These are phyloP conservation scores for Verticillium longisporum DNA, from an alignment of 2,329 filamentous ascomycete genomes.

Conservation along the genomic window DNA sequence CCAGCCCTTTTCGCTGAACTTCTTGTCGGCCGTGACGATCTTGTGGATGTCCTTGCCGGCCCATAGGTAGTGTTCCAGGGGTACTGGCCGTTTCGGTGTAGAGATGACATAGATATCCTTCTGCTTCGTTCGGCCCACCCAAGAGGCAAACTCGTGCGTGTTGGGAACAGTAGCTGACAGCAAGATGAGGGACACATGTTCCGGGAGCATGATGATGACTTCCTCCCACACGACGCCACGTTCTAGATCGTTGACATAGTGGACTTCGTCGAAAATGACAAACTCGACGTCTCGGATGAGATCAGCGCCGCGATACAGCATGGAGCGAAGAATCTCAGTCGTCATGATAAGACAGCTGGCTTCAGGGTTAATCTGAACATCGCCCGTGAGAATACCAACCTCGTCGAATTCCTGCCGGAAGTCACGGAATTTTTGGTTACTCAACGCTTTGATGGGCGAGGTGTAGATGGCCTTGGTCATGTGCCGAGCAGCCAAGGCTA, in stretches of 20 bases:
- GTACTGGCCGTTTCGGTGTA: slow-evolving; percentile 89
- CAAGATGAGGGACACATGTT: slow-evolving; percentile 91
- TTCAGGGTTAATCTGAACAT: slow-evolving; percentile 96
- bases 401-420: slow-evolving; percentile 88
- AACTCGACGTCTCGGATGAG: slow-evolving; percentile 96
- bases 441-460: slow-evolving; percentile 94
- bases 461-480: slow-evolving; percentile 99
- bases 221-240: slow-evolving; percentile 98
- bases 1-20: slow-evolving; percentile 88
- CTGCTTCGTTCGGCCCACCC: slow-evolving; percentile 96
- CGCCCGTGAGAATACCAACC: slow-evolving; percentile 92
- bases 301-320: slow-evolving; percentile 95
- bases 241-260: slow-evolving; percentile 96
- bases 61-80: slow-evolving; percentile 94
- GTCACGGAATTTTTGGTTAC: slow-evolving; percentile 97
- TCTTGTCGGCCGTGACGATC: slow-evolving; percentile 89
- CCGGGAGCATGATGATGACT: slow-evolving; percentile 98
- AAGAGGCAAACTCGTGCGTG: slow-evolving; percentile 94
- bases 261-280: slow-evolving; percentile 97
- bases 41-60: slow-evolving; percentile 87
- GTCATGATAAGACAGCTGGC: slow-evolving; percentile 99
- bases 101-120: slow-evolving; percentile 99
- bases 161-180: slow-evolving; percentile 96
- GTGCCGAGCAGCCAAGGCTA: slow-evolving; percentile 91
- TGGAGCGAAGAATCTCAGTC: slow-evolving; percentile 93